Evolutionary conservation across 192 early-diverging fungal species (phyloP).

Genomic region (Rhizophagus sp.): DNA sequence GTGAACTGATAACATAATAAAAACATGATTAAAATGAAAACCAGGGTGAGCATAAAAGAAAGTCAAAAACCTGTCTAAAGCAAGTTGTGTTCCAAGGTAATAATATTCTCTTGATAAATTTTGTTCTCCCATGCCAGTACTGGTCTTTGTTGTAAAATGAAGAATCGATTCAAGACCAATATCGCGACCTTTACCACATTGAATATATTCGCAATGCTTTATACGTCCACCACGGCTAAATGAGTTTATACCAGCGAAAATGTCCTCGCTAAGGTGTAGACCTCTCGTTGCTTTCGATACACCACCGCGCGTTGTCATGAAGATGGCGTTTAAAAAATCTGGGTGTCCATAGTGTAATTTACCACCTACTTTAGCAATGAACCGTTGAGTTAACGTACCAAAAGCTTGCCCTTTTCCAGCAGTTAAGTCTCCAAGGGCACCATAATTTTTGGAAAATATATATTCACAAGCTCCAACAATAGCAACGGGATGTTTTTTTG

Average conservation of each 20-base stretch:
- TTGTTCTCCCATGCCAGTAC: conserved; percentile 92
- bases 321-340: conserved; percentile 86
- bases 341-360: conserved; percentile 89
- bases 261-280: conserved; percentile 89
- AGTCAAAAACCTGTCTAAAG: conserved; percentile 82
- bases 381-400: conserved; percentile 82
- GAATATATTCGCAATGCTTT: conserved; percentile 90
- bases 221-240: conserved; percentile 83
- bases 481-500: conserved; percentile 63
- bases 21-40: conserved; percentile 88
- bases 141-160: conserved; percentile 89
- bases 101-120: conserved; percentile 93
- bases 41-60: conserved; percentile 90
- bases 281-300: conserved; percentile 86
- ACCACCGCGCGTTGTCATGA: conserved; percentile 83
- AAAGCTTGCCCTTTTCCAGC: conserved; percentile 89
- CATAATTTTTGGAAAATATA: conserved; percentile 85
- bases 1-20: conserved; percentile 81
- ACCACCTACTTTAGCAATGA: conserved; percentile 83
- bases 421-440: conserved; percentile 84
- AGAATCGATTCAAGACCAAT: conserved; percentile 87
- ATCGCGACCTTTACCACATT: conserved; percentile 91
- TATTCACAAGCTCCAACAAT: conserved; percentile 87
- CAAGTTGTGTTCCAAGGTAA: conserved; percentile 82
- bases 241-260: conserved; percentile 90